Conservation (phyloP, 129 eudicot genomes). For the sunflower (Helianthus annuus) region DNA sequence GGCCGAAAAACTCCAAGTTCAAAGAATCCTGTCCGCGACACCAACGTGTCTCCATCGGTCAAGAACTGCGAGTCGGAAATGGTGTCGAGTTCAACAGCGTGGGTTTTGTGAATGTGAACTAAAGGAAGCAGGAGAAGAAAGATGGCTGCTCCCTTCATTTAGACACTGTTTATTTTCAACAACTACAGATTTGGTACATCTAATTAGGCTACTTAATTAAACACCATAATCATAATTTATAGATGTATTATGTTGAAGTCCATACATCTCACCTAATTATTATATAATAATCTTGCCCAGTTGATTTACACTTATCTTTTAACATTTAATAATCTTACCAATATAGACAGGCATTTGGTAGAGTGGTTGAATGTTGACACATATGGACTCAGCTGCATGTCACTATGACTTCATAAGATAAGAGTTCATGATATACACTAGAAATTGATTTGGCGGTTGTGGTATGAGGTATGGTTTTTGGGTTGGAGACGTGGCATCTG, state of each 20-base stretch:
- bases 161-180: background rate
- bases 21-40: conserved; percentile 20
- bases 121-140: conserved; percentile 7
- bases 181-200: background rate
- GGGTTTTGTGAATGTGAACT: background rate
- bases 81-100: conserved; percentile 11
- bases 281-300: background rate
- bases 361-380: background rate
- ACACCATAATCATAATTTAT: background rate
- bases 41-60: conserved; percentile 26
- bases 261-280: background rate
- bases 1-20: conserved; percentile 32
- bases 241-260: background rate
- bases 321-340: background rate
- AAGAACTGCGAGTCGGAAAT: conserved; percentile 19
- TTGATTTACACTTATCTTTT: background rate
- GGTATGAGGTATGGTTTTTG: background rate
- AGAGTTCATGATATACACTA: background rate
- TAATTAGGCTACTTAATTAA: background rate
- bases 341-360: background rate
- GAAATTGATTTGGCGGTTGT: background rate
- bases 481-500: too few relatives aligned
- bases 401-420: background rate
- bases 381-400: background rate
- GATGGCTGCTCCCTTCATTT: background rate